Evolutionary conservation across 2,329 filamentous ascomycete species (phyloP), one percentile per base, ranked within the genome.

Genomic region (Penicillium sp.): DNA sequence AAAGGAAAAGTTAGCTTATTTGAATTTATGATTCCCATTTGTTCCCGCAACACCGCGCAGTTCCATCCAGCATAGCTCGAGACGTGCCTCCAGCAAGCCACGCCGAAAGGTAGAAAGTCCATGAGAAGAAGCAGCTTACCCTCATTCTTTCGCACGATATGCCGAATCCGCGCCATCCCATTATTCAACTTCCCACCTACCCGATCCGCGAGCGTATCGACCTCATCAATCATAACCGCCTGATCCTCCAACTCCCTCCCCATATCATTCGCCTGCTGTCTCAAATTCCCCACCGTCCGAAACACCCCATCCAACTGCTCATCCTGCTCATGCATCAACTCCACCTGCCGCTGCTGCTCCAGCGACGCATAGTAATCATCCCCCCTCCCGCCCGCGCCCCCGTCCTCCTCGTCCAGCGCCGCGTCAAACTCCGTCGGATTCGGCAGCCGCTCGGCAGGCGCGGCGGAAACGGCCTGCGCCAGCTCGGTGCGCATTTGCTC

Each of bases 171-270:
- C 78, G 91, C 89, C 81, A 98, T 86, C 20, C 95, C 95, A 57
- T 84, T 92, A 79, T 92, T 87, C 70, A 99, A 78, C 73, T 95
- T 88, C 1, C 91, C 90, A 14, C 91, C 90, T 1, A 99, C 92
- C 37, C 94, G 84, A 75, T 98, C 93, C 4, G 91, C 92, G 58
- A 96, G 82, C 34, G 83, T 85, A 76, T 98, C 94, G 42, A 96
- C 90, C 54, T 90, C 88, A 63, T 95, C 88, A 58, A 99, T 82
- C 85, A 98, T 89, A 75, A 92, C 91, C 22, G 84, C 85, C 82
- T 99, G 95, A 79, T 99, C 95, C 78, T 97, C 96, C 48, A 99
- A 82, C 80, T 99, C 95, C 58, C 94, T 83, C 1, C 95, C 94
- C 94, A 99, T 99, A 68, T 92, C 91, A 76, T 96, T 89, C 1